These are phyloP conservation scores for Fusarium anthophilum DNA, from an alignment of 2,329 filamentous ascomycete genomes.

Conservation along the genomic window DNA sequence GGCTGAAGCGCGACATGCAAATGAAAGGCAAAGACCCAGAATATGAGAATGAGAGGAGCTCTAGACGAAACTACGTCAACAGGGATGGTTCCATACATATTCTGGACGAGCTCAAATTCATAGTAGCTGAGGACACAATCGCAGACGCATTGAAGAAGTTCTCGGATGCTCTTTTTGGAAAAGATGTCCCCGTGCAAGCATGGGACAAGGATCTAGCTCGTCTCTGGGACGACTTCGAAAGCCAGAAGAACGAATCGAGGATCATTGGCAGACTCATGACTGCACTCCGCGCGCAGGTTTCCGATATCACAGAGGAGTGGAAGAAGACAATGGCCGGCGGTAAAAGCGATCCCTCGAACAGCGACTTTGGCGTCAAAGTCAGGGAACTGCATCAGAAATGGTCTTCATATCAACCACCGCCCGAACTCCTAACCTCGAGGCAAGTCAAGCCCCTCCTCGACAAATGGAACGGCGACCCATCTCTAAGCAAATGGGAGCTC, in stretches of 20 bases:
- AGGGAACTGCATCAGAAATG: constrained; percentile 53
- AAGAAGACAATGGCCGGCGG: constrained; percentile 25
- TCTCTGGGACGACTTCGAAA: constrained; percentile 49
- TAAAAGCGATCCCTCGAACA: constrained; percentile 43
- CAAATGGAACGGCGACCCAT: constrained; percentile 29
- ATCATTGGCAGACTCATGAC: constrained; percentile 47
- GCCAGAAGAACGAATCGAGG: constrained; percentile 35
- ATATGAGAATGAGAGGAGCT: constrained; percentile 55
- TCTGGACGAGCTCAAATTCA: constrained; percentile 70
- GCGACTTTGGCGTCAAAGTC: constrained; percentile 43
- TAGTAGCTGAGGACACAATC: constrained; percentile 57
- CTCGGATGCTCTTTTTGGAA: constrained; percentile 24
- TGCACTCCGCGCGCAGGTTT: constrained; percentile 48
- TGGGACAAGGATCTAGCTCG: constrained; percentile 52
- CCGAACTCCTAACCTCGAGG: constrained; percentile 33
- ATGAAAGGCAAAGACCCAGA: constrained; percentile 49
- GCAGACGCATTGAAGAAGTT: constrained; percentile 50
- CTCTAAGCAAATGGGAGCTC: constrained; percentile 56
- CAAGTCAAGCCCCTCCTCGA: constrained; percentile 44
- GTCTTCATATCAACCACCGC: constrained; percentile 52
- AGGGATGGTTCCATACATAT: constrained; percentile 56
- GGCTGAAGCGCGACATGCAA: constrained; percentile 29
- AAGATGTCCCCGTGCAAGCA: constrained; percentile 29
- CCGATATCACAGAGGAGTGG: constrained; percentile 47
- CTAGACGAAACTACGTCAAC: constrained; percentile 8